Conservation (phyloP, 768 basidiomycete genomes). For the Russula olivacea region DNA sequence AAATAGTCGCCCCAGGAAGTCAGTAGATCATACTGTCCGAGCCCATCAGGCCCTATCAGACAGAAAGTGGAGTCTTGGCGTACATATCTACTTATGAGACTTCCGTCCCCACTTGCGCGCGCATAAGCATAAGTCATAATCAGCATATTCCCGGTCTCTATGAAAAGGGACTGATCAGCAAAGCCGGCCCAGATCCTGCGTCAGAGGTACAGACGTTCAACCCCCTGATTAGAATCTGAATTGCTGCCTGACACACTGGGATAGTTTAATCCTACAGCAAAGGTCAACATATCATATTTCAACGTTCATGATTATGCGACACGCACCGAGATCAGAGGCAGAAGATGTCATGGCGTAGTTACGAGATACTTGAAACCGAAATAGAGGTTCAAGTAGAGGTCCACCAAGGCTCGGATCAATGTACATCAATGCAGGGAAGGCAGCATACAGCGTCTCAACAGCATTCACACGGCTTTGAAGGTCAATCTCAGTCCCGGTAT, state of each 20-base stretch:
- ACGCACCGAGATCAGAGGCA: constrained; percentile 21
- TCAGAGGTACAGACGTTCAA: constrained; percentile 15
- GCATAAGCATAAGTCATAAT: constrained; percentile 33
- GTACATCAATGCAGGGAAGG: constrained; percentile 49
- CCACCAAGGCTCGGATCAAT: constrained; percentile 45
- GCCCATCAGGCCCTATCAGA: background rate
- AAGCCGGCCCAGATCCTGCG: background rate
- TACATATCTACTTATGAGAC: constrained; percentile 27
- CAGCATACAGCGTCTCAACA: constrained; percentile 48
- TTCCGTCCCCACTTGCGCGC: constrained; percentile 27
- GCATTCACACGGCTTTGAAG: constrained; percentile 35
- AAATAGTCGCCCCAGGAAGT: constrained; percentile 33
- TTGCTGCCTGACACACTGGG: constrained; percentile 9
- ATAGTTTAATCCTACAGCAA: constrained; percentile 1
- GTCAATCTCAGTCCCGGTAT: background rate
- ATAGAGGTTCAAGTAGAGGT: constrained; percentile 22
- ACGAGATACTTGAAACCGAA: constrained; percentile 12
- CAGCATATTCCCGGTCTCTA: constrained; percentile 34
- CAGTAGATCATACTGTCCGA: constrained; percentile 28
- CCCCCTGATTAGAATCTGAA: background rate
- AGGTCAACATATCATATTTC: background rate
- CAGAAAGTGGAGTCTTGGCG: background rate
- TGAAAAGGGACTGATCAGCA: background rate
- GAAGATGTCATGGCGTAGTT: background rate
- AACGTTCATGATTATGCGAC: background rate